Percentiles rank a stretch among this genome's conserved stretches.
Conservation (phyloP, 306 rosid genomes). For the Castanospermum australe region DNA sequence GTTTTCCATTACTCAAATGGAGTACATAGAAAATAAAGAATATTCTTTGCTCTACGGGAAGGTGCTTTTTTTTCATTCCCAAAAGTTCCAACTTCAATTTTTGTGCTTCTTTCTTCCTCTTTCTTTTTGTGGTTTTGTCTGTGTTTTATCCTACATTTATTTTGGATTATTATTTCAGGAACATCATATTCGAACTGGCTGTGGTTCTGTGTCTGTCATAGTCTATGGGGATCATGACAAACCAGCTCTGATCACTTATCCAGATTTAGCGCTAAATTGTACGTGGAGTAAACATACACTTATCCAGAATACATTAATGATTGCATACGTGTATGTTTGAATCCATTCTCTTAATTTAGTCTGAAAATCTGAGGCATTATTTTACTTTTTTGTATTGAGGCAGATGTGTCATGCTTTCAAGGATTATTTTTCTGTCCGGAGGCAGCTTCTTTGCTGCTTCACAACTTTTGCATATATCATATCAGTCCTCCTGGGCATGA, state of each 20-base stretch:
- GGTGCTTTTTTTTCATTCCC: constrained; percentile 6
- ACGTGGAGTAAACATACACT: no score
- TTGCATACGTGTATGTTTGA: background rate
- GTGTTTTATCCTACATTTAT: background rate
- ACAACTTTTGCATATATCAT: constrained; percentile 94
- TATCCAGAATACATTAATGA: background rate
- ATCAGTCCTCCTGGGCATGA: constrained; percentile 96
- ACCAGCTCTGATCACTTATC: constrained; percentile 87
- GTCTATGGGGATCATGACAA: constrained; percentile 85
- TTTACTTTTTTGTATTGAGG: constrained; percentile 27
- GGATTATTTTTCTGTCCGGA: constrained; percentile 93
- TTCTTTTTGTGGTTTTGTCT: background rate
- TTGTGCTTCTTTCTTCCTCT: background rate
- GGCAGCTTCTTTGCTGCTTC: constrained; percentile 90
- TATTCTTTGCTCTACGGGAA: constrained; percentile 27
- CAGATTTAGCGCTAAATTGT: constrained; percentile 91
- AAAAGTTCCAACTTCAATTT: constrained; percentile 3
- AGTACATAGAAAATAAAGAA: constrained; percentile 25
- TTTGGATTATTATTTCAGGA: constrained; percentile 54
- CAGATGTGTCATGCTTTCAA: constrained; percentile 94
- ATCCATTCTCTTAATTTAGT: background rate
- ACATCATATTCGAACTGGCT: constrained; percentile 69
- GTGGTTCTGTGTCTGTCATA: constrained; percentile 85
- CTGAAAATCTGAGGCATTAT: constrained; percentile 5
- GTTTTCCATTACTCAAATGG: constrained; percentile 31